Evolutionary conservation across 768 basidiomycete genomes (phyloP), one percentile per base, ranked within the genome.

Genomic region (Leccinum imitatum): DNA sequence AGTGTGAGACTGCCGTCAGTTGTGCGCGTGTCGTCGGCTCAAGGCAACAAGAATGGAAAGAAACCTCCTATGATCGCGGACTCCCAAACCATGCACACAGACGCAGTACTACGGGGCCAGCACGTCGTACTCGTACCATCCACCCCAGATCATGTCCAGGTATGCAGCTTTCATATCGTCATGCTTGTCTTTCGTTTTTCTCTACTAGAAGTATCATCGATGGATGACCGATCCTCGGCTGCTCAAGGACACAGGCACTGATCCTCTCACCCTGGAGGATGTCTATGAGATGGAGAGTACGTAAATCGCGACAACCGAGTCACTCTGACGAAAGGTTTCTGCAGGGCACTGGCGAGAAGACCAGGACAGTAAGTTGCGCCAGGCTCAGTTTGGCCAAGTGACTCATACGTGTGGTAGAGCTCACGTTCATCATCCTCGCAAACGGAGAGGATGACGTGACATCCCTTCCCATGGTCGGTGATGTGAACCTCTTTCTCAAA

Each of bases 241-340:
- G 56, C 82, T 87, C 46, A 80, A 84, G 53, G 78, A 89, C 17
- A 97, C 93, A 0, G 93, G 93, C 5, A 93, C 91, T 59, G 93
- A 96, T 65, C 87, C 89, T 4, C 79, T 97, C 46, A 83, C 82
- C 8, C 75, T 93, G 7, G 86, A 89, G 60, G 84, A 95, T 67
- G 95, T 95, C 68, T 87, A 87, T 60, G 87, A 87, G 23, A 96
- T 96, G 94, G 94, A 96, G 72, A 78, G 94, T 93, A 66, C 61
- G 81, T 65, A 56, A 13, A 50, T 44, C 46, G n/a, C 35, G 19
- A 56, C 14, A 13, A 33, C 30, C 2, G 41, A 27, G 21, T 41
- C 14, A 1, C 14, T 10, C 30, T 8, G 50, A 31, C 30, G 33
- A 57, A 54, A 33, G 54, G 13, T 15, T 56, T 47, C 10, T 50